Percentiles rank a stretch among this genome's conserved stretches.
phyloP scores from a whole-genome alignment of 2,329 filamentous ascomycete genomes.

The Diplodia intermedia region DNA sequence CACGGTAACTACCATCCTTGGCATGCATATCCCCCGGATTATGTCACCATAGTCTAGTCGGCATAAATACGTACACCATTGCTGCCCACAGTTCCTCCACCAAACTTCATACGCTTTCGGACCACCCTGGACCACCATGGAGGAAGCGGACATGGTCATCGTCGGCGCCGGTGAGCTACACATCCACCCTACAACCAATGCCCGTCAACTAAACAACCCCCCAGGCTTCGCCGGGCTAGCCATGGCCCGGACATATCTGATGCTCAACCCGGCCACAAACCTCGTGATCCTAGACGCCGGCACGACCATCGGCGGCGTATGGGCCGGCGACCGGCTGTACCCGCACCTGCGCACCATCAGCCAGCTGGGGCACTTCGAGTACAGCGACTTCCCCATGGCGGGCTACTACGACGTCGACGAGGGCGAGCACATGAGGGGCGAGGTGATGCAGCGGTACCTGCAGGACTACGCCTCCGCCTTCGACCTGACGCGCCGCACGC shows the following conservation, averaged over 20 bases:
- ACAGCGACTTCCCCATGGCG: slow-evolving; percentile 46
- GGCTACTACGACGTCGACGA: slow-evolving; percentile 45
- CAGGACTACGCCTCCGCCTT: slow-evolving; percentile 56
- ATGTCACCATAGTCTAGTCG: background rate
- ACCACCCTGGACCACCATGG: background rate
- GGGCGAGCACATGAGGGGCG: slow-evolving; percentile 66
- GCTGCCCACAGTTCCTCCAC: background rate
- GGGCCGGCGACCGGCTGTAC: slow-evolving; percentile 53
- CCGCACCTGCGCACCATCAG: slow-evolving; percentile 55
- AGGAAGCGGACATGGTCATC: slow-evolving; percentile 16
- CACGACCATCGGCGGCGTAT: slow-evolving; percentile 52
- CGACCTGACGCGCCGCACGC: slow-evolving; percentile 57
- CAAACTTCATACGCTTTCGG: background rate
- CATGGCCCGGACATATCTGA: slow-evolving; percentile 57
- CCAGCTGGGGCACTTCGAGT: slow-evolving; percentile 50
- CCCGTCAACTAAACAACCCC: background rate
- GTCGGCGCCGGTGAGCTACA: slow-evolving; percentile 15
- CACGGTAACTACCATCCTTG: too few species aligned
- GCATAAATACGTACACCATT: background rate
- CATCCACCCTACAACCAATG: too few species aligned
- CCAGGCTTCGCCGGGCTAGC: slow-evolving; percentile 53
- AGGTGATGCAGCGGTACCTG: slow-evolving; percentile 64
- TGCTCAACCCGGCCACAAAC: slow-evolving; percentile 49
- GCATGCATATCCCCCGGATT: background rate
- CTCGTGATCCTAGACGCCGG: slow-evolving; percentile 55